Evolutionary conservation across 2,329 filamentous ascomycete genomes (phyloP).

Genomic region (Aspergillus awamori): DNA sequence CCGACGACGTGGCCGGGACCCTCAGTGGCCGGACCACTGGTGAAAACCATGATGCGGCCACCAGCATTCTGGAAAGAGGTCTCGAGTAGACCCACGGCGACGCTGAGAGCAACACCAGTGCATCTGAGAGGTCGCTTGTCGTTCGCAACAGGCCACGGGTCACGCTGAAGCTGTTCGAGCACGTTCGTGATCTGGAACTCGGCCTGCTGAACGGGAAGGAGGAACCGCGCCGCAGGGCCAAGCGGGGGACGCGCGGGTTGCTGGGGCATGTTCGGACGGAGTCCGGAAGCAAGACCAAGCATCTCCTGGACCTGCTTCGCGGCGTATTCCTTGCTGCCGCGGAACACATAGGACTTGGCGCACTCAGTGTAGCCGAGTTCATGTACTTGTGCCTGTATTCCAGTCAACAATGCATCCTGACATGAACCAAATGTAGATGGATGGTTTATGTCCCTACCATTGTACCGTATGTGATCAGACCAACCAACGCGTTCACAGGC

Average conservation of each 20-base stretch:
- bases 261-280: conserved; percentile 73
- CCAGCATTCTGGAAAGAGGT: conserved; percentile 95
- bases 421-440: conserved; percentile 5
- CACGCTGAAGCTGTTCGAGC: conserved; percentile 91
- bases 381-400: conserved; percentile 79
- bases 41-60: conserved; percentile 95
- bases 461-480: conserved; percentile 74
- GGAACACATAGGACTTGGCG: conserved; percentile 97
- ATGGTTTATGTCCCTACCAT: conserved; percentile 65
- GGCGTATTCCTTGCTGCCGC: conserved; percentile 96
- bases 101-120: conserved; percentile 93
- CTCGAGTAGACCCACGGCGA: conserved; percentile 89
- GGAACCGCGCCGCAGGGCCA: conserved; percentile 83
- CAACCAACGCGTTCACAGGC: conserved; percentile 65
- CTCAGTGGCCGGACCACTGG: conserved; percentile 91
- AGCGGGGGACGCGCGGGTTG: conserved; percentile 73
- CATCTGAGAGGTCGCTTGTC: conserved; percentile 89
- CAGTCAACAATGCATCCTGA: conserved; percentile 18
- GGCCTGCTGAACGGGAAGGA: conserved; percentile 91
- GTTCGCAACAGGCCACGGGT: conserved; percentile 95
- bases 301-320: conserved; percentile 99
- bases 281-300: conserved; percentile 75
- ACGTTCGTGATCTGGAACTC: conserved; percentile 98
- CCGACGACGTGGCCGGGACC: conserved; percentile 96
- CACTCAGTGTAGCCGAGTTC: conserved; percentile 98